Evolutionary conservation across 2,329 filamentous ascomycete species (phyloP), one percentile per base, ranked within the genome.

Genomic region (Fusarium sp.): DNA sequence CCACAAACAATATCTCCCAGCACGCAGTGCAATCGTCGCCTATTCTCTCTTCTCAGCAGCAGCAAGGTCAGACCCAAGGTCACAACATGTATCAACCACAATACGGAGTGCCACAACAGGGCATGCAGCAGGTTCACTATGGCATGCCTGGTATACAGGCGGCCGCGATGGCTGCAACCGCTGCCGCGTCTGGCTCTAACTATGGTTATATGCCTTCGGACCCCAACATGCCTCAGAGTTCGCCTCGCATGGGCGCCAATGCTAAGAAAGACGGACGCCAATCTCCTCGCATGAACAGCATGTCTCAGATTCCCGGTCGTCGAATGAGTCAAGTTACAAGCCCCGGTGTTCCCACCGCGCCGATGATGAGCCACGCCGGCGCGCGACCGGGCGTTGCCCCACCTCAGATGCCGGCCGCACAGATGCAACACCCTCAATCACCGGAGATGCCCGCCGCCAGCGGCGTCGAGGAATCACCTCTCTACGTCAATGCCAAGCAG

Each of bases 401-500:
- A 63, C 89, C 90, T 28, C 84, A 89, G 46, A 88, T 89, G 83
- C 80, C 86, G 11, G 83, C 88, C 11, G 84, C 87, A 10, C 91
- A 91, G 67, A 90, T 91, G 81, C 89, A 89, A 62, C 88, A 88
- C 45, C 88, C 89, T 5, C 90, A 93, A 67, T 95, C 94, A 1
- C 93, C 94, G 9, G 94, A 98, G 77, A 89, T 96, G 74, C 87
- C 92, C 2, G 84, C 91, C 5, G 85, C 87, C 15, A 87, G 87
- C 17, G 87, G 87, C 15, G 89, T 90, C 6, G 96, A 98, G 78
- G 96, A 99, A 77, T 95, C 95, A 1, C 96, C 96, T 0, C 84
- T 99, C 1, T 99, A 99, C 74, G 96, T 99, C 76, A 99, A 99
- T 75, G 96, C 96, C 7, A 99, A 99, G 80, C 96, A 99, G 76